phyloP scores from a whole-genome alignment of 192 early-diverging fungal genomes.

The Entomortierella beljakovae region DNA sequence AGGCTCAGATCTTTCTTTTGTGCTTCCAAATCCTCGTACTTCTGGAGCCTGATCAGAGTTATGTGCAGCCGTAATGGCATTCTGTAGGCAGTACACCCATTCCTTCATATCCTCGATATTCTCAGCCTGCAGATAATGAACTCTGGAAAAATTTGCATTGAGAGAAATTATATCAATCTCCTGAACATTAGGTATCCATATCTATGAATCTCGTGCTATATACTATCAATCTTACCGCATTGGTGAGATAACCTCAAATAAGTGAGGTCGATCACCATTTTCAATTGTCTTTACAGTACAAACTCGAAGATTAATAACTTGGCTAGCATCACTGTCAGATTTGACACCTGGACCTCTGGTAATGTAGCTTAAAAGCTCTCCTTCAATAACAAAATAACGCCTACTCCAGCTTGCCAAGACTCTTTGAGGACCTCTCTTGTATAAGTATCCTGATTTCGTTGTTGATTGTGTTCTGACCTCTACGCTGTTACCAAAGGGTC shows the following conservation, averaged over 20 bases:
- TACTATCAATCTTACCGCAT: slow-evolving; percentile 64
- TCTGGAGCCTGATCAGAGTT: slow-evolving; percentile 62
- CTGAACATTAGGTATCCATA: background rate
- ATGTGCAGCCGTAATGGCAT: slow-evolving; percentile 65
- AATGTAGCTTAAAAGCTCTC: slow-evolving; percentile 66
- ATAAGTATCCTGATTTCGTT: slow-evolving; percentile 82
- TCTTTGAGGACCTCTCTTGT: slow-evolving; percentile 78
- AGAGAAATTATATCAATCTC: background rate
- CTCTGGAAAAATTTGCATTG: slow-evolving; percentile 47
- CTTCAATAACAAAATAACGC: slow-evolving; percentile 78
- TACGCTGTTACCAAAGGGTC: slow-evolving; percentile 31
- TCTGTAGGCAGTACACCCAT: slow-evolving; percentile 79
- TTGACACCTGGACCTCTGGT: slow-evolving; percentile 43
- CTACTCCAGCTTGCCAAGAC: slow-evolving; percentile 85
- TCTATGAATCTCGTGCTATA: background rate
- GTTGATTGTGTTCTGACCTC: slow-evolving; percentile 48
- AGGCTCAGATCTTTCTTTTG: slow-evolving; percentile 31
- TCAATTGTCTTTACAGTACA: slow-evolving; percentile 77
- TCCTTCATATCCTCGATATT: slow-evolving; percentile 74
- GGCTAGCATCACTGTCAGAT: slow-evolving; percentile 65
- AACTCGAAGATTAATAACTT: slow-evolving; percentile 75
- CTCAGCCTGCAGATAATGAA: slow-evolving; percentile 82
- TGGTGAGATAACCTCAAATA: slow-evolving; percentile 88
- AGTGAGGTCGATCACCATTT: slow-evolving; percentile 76
- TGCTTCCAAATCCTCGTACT: slow-evolving; percentile 39